phyloP scores from a whole-genome alignment of 331 rosid species.

The Acacia pycnantha region DNA sequence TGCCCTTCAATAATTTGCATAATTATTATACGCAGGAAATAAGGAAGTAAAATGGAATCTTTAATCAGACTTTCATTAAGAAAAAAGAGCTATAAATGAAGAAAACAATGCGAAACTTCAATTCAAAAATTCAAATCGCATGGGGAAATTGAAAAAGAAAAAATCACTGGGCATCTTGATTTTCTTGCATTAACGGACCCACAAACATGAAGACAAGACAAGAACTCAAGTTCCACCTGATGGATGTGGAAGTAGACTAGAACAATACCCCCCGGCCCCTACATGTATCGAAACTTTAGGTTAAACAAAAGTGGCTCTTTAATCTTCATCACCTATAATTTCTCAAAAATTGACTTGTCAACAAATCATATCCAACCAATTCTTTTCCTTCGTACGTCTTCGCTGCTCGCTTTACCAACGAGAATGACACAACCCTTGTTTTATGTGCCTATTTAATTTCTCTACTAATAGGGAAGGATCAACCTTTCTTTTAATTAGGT shows the following conservation, averaged over 20 bases:
- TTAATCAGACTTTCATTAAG: not conserved
- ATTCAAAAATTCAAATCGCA: not conserved
- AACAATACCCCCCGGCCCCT: not conserved
- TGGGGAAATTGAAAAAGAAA: not conserved
- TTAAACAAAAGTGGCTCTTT: not conserved
- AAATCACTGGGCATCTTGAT: not conserved
- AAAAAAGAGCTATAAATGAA: not conserved
- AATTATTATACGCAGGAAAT: not conserved
- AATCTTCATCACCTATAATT: not conserved
- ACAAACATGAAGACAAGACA: too few relatives aligned
- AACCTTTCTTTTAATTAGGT: not conserved
- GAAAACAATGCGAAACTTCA: not conserved
- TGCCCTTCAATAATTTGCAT: not conserved
- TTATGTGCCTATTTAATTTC: not conserved
- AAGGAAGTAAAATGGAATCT: not conserved
- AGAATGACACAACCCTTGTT: not conserved
- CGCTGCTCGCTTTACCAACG: not conserved
- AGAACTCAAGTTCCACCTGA: not conserved
- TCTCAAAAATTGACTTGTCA: conserved; percentile 2
- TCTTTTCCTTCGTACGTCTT: not conserved
- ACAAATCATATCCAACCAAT: not conserved
- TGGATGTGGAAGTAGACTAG: not conserved
- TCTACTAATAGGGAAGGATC: not conserved
- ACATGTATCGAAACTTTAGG: not conserved
- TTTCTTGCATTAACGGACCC: not conserved